Evolutionary conservation across 352 stramenopile genomes (phyloP), one percentile per base, ranked within the genome.

Genomic region (Halophytophthora batemanensis): DNA sequence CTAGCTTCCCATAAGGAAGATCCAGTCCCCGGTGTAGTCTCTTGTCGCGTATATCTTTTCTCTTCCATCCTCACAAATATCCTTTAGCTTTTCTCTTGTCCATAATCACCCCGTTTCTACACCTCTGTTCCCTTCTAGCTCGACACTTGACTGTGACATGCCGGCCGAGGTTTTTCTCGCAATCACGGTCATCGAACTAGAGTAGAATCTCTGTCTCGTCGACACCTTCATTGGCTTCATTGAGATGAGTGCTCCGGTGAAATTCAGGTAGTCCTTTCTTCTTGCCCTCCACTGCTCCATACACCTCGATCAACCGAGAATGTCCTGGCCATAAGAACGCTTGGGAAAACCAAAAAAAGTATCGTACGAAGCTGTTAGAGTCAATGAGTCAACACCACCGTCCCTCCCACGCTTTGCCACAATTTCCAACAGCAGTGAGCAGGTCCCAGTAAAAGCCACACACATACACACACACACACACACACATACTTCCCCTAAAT

Each of bases 141-240:
- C n/a, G n/a, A n/a, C n/a, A n/a, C n/a, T n/a, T n/a, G n/a, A n/a
- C 25, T 8, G 25, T 31, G 4, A 10, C 25, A 31, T 31, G 4
- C 25, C 25, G 4, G 4, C 25, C 25, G 25, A 10, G 8, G 4
- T 31, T 31, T 31, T 10, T 4, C 25, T 10, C 4, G 25, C 25
- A 31, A 10, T 8, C 25, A 8, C 25, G 25, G 25, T 31, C 25
- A 31, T 4, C 8, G 25, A n/a, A 10, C 28, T 17, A 48, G 23
- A 52, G 29, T 5, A 44, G 13, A 19, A 52, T 18, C 19, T 42
- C 45, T 4, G 25, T 28, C 2, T 52, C 34, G 14, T 52, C 45
- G 0, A 23, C 45, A 18, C 14, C 45, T 15, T 19, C 45, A 25
- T 52, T 52, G 3, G 34, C 45, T 6, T 52, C 45, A 3, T 22